phyloP scores from a whole-genome alignment of 352 stramenopile species.

The Globisporangium cylindrosporum region DNA sequence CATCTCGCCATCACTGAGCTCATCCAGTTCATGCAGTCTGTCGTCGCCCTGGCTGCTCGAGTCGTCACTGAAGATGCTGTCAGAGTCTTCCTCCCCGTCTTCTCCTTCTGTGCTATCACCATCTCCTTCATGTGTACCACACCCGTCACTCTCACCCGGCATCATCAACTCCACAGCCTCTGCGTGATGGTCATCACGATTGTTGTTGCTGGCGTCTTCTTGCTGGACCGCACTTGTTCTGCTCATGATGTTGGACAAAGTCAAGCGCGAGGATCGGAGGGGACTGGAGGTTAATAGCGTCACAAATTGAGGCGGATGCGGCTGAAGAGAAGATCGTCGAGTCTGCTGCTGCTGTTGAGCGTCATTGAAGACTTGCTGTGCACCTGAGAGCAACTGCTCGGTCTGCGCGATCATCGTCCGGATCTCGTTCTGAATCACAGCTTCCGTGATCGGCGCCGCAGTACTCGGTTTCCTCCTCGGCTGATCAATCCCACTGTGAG shows the following conservation, averaged over 20 bases:
- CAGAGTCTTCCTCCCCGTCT: neutral
- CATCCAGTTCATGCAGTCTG: neutral
- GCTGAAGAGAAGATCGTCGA: neutral
- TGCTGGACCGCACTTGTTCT: neutral
- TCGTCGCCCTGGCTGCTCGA: neutral
- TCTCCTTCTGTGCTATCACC: neutral
- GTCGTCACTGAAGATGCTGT: slow-evolving; percentile 3
- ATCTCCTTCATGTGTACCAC: neutral
- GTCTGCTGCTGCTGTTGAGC: neutral
- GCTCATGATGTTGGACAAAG: neutral
- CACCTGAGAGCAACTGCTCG: slow-evolving; percentile 11
- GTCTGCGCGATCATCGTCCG: slow-evolving; percentile 19
- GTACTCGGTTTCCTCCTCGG: neutral
- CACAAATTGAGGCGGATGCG: neutral
- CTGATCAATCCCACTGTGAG: neutral
- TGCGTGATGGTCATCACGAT: neutral
- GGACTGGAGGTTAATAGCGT: neutral
- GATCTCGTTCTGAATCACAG: slow-evolving; percentile 15
- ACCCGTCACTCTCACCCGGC: neutral
- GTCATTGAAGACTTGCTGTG: neutral
- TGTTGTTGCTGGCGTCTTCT: neutral
- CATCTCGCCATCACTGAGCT: slow-evolving; percentile 21
- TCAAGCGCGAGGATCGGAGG: slow-evolving; percentile 1
- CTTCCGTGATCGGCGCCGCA: neutral
- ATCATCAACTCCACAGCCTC: neutral